Base-by-base conservation (phyloP, 2,329 filamentous ascomycete species). In the Purpureocillium takamizusanense region DNA sequence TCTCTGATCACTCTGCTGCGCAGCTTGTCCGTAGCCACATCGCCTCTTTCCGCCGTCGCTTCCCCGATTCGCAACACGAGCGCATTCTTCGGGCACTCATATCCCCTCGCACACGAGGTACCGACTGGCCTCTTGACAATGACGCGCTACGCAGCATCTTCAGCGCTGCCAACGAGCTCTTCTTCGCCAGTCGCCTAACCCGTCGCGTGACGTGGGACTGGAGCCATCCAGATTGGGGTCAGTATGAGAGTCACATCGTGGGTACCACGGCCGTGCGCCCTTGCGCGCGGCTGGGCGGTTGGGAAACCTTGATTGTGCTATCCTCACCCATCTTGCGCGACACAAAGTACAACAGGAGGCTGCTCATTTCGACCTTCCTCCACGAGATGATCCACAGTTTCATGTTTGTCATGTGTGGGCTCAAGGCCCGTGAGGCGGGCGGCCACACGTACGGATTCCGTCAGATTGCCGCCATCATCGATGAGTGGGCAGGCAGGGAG, bases 331-430 rank as follows among this genome's bases (percentile, higher is more conserved):
- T 81, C 12, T 64, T 81, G n/a, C 63, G 61, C 30, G 65, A 73
- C 45, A 64, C 57, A 12, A 65, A 62, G 35, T 82, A 77, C 54
- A 78, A 76, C 51, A 61, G 77, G 5, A 65, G 75, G 7, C 62
- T 82, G 13, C 65, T 82, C 39, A 78, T 82, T 35, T 76, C 74
- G 7, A 78, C 78, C 0, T 81, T 83, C 45, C 51, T 83, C 34
- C 78, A 82, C 51, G 78, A 83, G 56, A 69, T 81, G 47, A 77
- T 82, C 35, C 78, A 82, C 57, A 77, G 76, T 55, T 82, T 79
- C 50, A 61, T 82, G 13, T 82, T 82, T 46, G 70, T 82, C 40
- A 65, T 61, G 37, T 79, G 76, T 47, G 78, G 78, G 4, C 72
- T 77, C 51, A 64, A 68, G 32, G 76, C 76, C 0, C 61, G 69